Base-by-base conservation (phyloP, 2,329 filamentous ascomycete genomes). In the Xylaria sp. region DNA sequence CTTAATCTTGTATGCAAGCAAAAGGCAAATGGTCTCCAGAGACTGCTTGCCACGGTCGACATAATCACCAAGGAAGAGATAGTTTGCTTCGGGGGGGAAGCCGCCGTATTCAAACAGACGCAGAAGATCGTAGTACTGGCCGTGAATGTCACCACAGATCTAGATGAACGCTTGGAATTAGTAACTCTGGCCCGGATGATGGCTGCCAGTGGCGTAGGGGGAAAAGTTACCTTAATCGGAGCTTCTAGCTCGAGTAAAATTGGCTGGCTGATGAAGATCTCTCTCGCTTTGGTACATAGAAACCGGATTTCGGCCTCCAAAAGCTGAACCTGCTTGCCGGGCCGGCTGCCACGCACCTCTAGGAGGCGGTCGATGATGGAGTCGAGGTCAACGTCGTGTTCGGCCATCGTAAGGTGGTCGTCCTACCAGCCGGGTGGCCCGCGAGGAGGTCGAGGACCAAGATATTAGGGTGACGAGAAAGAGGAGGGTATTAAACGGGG, bases 91-190 rank as follows among this genome's bases (percentile, higher is more conserved):
- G 15, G 96, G 96, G 66, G 96, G 96, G 85, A 99, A 98, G 73
- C 96, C 96, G 76, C 96, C 95, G 81, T 98, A 98, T 84, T 99
- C 96, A 83, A 99, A 99, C 71, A 99, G 88, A 79, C 96, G 94
- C 76, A 99, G 88, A 72, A 99, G 89, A 82, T 99, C 96, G 83
- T 98, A 98, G 86, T 99, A 99, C 86, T 99, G 96, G 75, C 96
- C 96, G 83, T 98, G 96, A 77, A 99, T 98, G 84, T 98, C 96
- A 84, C 96, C 96, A 83, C 95, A 98, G 80, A 99, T 99, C 96
- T 99, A 79, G 56, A 55, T 12, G 37, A 64, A 48, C 56, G 41
- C 25, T 20, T 1, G 41, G 54, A 52, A 39, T 72, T 50, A 75
- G 69, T 50, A 23, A 28, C 37, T 41, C 25, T 31, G 39, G 18